Conservation (phyloP, 1,284 basidiomycete genomes). For the Tremellales sp. region DNA sequence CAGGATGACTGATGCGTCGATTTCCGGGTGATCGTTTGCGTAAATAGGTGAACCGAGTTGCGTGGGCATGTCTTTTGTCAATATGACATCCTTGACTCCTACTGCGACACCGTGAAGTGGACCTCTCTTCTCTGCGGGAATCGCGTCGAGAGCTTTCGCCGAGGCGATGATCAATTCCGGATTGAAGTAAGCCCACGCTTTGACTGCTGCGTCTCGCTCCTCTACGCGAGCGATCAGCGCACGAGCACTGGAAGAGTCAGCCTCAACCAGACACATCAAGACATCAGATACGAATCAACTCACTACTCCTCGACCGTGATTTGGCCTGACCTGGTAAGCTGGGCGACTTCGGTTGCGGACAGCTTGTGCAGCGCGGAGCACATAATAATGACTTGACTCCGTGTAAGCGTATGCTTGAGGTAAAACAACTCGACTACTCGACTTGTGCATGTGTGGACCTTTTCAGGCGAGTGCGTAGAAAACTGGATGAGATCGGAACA, state of each 20-base stretch:
- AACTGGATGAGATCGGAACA: no score
- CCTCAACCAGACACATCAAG: background rate
- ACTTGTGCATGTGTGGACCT: no score
- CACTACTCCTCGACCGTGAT: conserved; percentile 26
- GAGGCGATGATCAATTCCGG: conserved; percentile 19
- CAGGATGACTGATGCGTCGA: conserved; percentile 26
- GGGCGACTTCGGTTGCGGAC: conserved; percentile 16
- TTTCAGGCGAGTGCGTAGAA: no score
- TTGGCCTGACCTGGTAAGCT: conserved; percentile 16
- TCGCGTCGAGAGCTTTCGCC: conserved; percentile 26
- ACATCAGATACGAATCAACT: conserved; percentile 3
- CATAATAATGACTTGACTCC: no score
- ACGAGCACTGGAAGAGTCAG: conserved; percentile 12
- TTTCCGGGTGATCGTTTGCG: conserved; percentile 18
- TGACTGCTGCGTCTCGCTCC: conserved; percentile 14
- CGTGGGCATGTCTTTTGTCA: conserved; percentile 36
- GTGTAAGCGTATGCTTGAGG: no score
- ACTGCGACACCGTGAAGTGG: conserved; percentile 32
- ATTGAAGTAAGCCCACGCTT: conserved; percentile 32
- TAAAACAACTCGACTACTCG: no score
- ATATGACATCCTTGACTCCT: conserved; percentile 34
- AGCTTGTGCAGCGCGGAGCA: conserved; percentile 20
- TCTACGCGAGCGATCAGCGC: conserved; percentile 17
- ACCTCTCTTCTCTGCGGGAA: conserved; percentile 24
- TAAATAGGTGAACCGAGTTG: conserved; percentile 26